These are phyloP conservation scores for Ricinus communis DNA, from an alignment of 345 rosid species.

Conservation along the genomic window DNA sequence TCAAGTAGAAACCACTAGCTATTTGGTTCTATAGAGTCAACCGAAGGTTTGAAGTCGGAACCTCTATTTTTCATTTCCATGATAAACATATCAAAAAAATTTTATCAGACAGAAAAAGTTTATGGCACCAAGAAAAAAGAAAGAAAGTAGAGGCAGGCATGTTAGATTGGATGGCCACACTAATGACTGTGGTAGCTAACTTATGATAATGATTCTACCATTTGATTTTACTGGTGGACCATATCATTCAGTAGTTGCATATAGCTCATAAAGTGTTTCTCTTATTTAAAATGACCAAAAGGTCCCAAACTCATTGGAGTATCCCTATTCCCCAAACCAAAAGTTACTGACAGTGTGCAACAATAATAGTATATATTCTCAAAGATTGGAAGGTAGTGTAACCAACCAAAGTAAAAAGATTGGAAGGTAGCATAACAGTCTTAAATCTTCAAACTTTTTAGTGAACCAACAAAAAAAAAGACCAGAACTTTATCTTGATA, in stretches of 20 bases:
- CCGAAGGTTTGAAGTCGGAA: no score
- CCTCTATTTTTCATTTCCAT: no score
- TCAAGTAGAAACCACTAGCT: no score
- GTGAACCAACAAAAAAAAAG: not conserved
- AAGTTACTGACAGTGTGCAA: not conserved
- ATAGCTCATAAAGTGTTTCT: constrained; percentile 4
- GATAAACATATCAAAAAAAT: no score
- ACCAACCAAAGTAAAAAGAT: no score
- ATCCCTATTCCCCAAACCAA: not conserved
- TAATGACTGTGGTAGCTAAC: no score
- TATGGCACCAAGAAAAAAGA: no score
- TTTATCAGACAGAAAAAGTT: no score
- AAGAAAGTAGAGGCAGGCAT: not conserved
- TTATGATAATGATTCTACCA: not conserved
- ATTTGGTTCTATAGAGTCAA: no score
- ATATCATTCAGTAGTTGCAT: not conserved
- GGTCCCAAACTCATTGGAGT: not conserved
- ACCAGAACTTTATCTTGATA: not conserved
- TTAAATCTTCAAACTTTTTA: not conserved
- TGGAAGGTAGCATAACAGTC: not conserved
- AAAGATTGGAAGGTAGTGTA: not conserved
- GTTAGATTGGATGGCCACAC: not conserved
- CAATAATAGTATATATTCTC: not conserved
- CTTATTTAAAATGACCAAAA: not conserved
- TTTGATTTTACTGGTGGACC: not conserved